Conservation (phyloP, 805 yeast genomes). For the Candida ponderosae region DNA sequence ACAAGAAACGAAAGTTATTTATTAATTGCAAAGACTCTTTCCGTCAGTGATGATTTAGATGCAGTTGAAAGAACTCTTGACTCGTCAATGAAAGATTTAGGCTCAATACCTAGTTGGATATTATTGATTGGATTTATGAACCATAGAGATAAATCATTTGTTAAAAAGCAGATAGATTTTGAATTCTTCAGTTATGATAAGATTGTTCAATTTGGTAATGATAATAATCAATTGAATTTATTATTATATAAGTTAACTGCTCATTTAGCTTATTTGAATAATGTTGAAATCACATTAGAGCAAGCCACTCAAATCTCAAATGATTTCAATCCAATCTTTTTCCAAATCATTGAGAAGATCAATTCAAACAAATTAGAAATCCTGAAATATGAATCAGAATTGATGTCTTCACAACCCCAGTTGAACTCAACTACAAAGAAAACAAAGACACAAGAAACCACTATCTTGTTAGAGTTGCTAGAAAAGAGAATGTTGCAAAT, state of each 20-base stretch:
- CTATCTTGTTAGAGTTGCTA: constrained; percentile 22
- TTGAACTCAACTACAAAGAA: constrained; percentile 16
- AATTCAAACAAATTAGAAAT: neutral
- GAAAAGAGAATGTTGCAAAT: constrained; percentile 39
- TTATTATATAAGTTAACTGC: constrained; percentile 55
- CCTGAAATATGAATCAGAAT: constrained; percentile 12
- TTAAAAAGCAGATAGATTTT: constrained; percentile 41
- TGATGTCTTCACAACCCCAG: constrained; percentile 9
- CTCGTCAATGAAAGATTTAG: neutral
- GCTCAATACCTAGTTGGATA: constrained; percentile 43
- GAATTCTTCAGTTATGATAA: constrained; percentile 52
- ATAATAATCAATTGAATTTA: constrained; percentile 37
- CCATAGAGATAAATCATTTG: constrained; percentile 41
- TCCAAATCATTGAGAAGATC: constrained; percentile 21
- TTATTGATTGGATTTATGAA: constrained; percentile 56
- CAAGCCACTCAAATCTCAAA: constrained; percentile 43
- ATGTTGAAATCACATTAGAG: constrained; percentile 33
- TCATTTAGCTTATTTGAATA: constrained; percentile 39
- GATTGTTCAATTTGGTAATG: constrained; percentile 37
- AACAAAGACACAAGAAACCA: constrained; percentile 14
- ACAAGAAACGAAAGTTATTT: constrained; percentile 4
- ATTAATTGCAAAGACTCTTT: constrained; percentile 27
- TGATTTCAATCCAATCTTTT: constrained; percentile 24
- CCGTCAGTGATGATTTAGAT: constrained; percentile 26
- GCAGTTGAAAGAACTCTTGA: constrained; percentile 16